A percentile compares a stretch with the other conserved stretches of the same genome.
These are phyloP conservation scores for Tylopilus felleus DNA, from an alignment of 768 basidiomycete species.

Conservation along the genomic window DNA sequence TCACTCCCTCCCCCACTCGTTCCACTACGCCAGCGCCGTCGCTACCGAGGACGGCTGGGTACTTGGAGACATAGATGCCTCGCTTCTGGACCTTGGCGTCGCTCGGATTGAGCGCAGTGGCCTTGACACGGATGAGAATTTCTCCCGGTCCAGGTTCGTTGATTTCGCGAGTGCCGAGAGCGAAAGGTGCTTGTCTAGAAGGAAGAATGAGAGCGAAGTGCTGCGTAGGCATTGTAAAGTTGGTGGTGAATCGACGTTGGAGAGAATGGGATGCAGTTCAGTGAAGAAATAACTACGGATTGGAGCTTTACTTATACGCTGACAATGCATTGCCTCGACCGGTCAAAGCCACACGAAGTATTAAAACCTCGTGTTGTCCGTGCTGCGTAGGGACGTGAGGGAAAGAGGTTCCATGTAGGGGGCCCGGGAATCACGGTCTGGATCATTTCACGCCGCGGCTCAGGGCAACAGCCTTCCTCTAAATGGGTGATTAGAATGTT, in stretches of 20 bases:
- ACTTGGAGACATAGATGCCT: constrained; percentile 37
- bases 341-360: constrained; percentile 20
- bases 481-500: constrained; percentile 31
- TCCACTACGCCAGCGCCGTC: constrained; percentile 53
- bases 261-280: constrained; percentile 10
- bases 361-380: constrained; percentile 35
- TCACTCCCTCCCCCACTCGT: constrained; percentile 50
- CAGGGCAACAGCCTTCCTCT: constrained; percentile 32
- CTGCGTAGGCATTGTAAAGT: constrained; percentile 23
- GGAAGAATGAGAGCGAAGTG: constrained; percentile 32
- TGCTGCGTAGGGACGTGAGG: constrained; percentile 31
- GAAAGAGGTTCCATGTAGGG: constrained; percentile 24
- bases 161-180: constrained; percentile 32
- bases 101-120: constrained; percentile 50
- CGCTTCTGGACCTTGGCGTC: constrained; percentile 51
- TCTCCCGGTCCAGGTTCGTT: constrained; percentile 46
- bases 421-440: constrained; percentile 32
- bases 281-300: constrained; percentile 19
- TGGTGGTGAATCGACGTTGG: constrained; percentile 2
- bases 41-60: constrained; percentile 45
- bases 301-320: constrained; percentile 29
- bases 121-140: constrained; percentile 44
- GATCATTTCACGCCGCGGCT: constrained; percentile 30
- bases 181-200: constrained; percentile 35
- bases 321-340: constrained; percentile 29